These are phyloP conservation scores for Terana coerulea DNA, from an alignment of 768 basidiomycete genomes.

Conservation along the genomic window DNA sequence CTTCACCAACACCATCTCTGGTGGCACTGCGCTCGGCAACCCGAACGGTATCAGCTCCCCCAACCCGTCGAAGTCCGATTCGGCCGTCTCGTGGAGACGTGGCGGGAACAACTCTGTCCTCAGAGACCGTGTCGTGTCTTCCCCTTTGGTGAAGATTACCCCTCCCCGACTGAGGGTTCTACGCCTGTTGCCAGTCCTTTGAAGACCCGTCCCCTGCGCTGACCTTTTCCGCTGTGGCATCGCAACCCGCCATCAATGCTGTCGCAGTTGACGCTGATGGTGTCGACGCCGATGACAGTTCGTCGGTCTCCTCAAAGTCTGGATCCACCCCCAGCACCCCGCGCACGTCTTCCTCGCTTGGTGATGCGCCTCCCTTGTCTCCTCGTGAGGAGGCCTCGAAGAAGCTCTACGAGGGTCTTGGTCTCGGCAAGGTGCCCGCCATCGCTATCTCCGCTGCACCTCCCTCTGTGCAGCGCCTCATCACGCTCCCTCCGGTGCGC, in stretches of 20 bases:
- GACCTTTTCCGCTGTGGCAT: constrained; percentile 26
- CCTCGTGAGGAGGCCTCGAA: constrained; percentile 84
- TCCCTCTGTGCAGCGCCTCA: constrained; percentile 42
- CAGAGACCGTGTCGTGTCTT: constrained; percentile 53
- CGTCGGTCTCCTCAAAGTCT: constrained; percentile 51
- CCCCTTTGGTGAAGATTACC: constrained; percentile 57
- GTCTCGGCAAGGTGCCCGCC: constrained; percentile 63
- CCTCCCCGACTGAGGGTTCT: constrained; percentile 63
- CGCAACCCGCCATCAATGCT: constrained; percentile 35
- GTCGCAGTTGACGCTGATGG: constrained; percentile 52
- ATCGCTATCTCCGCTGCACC: constrained; percentile 34
- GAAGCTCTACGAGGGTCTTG: constrained; percentile 85
- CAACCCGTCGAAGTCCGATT: constrained; percentile 76
- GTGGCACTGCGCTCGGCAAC: constrained; percentile 59
- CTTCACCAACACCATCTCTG: constrained; percentile 66
- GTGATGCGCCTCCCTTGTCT: constrained; percentile 54
- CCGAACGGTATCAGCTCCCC: constrained; percentile 19
- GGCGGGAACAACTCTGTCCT: constrained; percentile 69
- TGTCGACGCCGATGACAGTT: constrained; percentile 45
- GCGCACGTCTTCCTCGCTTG: constrained; percentile 56
- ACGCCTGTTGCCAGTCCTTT: constrained; percentile 37
- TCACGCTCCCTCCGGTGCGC: constrained; percentile 66
- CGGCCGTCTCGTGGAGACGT: constrained; percentile 78
- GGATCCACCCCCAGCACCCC: constrained; percentile 73
- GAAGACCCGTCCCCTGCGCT: constrained; percentile 63